phyloP scores from a whole-genome alignment of 768 basidiomycete species.

The Termitomyces sp. region DNA sequence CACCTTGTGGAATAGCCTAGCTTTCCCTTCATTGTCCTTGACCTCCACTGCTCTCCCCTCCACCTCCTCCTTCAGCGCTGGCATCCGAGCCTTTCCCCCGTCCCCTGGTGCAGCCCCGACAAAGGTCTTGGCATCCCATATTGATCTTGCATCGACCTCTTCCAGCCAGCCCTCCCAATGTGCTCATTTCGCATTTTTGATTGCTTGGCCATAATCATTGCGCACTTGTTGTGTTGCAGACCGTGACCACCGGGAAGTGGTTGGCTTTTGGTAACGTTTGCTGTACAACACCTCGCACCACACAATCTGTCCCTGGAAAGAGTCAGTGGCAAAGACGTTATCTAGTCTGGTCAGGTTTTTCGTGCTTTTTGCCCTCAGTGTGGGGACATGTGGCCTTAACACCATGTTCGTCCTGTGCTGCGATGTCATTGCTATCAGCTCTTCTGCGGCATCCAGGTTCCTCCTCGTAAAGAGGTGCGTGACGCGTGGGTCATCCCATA shows the following conservation, averaged over 20 bases:
- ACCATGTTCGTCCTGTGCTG: too few species aligned
- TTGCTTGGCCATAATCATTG: slow-evolving; percentile 14
- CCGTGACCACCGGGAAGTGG: slow-evolving; percentile 35
- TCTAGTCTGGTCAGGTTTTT: slow-evolving; percentile 36
- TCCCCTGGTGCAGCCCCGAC: slow-evolving; percentile 17
- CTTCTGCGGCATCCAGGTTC: slow-evolving; percentile 18
- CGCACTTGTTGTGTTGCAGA: slow-evolving; percentile 19
- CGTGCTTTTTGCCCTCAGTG: slow-evolving; percentile 22
- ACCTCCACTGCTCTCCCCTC: neutral
- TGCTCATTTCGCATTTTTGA: slow-evolving; percentile 17
- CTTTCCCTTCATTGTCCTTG: slow-evolving; percentile 23
- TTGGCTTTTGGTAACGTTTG: slow-evolving; percentile 26
- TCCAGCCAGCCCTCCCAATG: slow-evolving; percentile 29
- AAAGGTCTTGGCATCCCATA: slow-evolving; percentile 26
- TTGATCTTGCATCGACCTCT: neutral
- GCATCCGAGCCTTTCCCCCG: slow-evolving; percentile 22
- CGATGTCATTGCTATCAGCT: slow-evolving; percentile 26
- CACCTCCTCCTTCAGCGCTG: slow-evolving; percentile 15
- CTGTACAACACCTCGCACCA: slow-evolving; percentile 4
- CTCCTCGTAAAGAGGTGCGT: slow-evolving; percentile 30
- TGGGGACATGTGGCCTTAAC: too few species aligned
- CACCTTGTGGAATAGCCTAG: slow-evolving; percentile 9
- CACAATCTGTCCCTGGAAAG: slow-evolving; percentile 6
- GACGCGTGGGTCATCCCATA: slow-evolving; percentile 33
- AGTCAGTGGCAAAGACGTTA: slow-evolving; percentile 35